Percentiles rank a stretch among this genome's conserved stretches.
Conservation (phyloP, 176 grass and related monocot genomes). For the Chloris gayana region DNA sequence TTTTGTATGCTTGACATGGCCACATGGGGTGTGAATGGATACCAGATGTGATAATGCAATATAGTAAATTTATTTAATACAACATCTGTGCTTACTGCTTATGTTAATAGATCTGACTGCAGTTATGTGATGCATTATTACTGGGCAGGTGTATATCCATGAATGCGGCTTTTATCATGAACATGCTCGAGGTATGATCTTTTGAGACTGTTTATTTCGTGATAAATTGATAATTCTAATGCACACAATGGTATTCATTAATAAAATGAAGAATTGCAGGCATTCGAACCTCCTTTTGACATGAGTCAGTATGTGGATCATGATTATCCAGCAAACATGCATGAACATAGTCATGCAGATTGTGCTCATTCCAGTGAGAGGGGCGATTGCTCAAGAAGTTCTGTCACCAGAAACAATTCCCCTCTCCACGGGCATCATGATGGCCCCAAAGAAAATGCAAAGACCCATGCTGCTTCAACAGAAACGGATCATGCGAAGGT, state of each 20-base stretch:
- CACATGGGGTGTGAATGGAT: conserved; percentile 18
- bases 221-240: conserved; percentile 24
- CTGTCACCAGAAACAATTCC: conserved; percentile 33
- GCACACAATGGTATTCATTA: conserved; percentile 19
- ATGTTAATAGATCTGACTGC: conserved; percentile 32
- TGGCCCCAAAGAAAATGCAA: conserved; percentile 15
- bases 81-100: conserved; percentile 18
- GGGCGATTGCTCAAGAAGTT: conserved; percentile 33
- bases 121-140: conserved; percentile 51
- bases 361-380: conserved; percentile 46
- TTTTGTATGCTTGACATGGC: conserved; percentile 22
- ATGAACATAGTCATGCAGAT: conserved; percentile 52
- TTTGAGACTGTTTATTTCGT: conserved; percentile 22
- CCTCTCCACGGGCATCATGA: conserved; percentile 32
- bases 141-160: conserved; percentile 87
- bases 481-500: conserved; percentile 50
- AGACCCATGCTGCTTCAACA: conserved; percentile 26
- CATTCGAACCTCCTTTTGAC: conserved; percentile 94
- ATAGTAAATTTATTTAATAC: conserved; percentile 20
- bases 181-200: conserved; percentile 91
- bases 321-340: conserved; percentile 42
- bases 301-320: conserved; percentile 75
- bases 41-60: conserved; percentile 11
- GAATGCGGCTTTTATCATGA: conserved; percentile 92
- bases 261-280: conserved; percentile 55